Conservation (phyloP, 1,284 basidiomycete species). For the Ceratobasidium sp. region DNA sequence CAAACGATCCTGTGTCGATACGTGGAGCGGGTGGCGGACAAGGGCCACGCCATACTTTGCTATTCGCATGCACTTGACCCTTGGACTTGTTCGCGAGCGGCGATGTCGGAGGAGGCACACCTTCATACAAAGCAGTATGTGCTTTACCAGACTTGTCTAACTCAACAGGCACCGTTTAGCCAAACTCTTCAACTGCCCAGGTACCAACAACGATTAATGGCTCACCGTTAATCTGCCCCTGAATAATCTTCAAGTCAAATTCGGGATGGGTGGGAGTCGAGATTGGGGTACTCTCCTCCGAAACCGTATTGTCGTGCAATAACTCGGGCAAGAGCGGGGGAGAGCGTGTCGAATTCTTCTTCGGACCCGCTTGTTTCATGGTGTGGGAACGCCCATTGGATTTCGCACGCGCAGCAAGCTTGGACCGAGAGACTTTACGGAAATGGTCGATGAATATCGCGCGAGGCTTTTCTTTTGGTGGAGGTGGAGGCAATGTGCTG, state of each 20-base stretch:
- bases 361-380: neutral
- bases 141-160: neutral
- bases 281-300: slow-evolving; percentile 14
- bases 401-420: slow-evolving; percentile 7
- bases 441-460: slow-evolving; percentile 7
- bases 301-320: slow-evolving; percentile 1
- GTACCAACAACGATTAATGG: too few relatives aligned
- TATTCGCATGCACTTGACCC: neutral
- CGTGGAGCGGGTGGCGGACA: slow-evolving; percentile 18
- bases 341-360: neutral
- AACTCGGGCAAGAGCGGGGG: neutral
- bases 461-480: neutral
- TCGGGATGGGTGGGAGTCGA: slow-evolving; percentile 18
- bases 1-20: slow-evolving; percentile 26
- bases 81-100: neutral
- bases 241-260: neutral
- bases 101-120: neutral
- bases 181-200: neutral
- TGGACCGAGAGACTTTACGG: slow-evolving; percentile 8
- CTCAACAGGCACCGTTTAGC: neutral
- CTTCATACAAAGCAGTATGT: neutral
- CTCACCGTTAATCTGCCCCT: neutral
- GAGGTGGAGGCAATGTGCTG: neutral
- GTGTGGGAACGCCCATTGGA: neutral
- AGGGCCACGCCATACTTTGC: neutral